Base-by-base conservation (phyloP, 805 yeast species). In the Zygoascus bituminiphila region DNA sequence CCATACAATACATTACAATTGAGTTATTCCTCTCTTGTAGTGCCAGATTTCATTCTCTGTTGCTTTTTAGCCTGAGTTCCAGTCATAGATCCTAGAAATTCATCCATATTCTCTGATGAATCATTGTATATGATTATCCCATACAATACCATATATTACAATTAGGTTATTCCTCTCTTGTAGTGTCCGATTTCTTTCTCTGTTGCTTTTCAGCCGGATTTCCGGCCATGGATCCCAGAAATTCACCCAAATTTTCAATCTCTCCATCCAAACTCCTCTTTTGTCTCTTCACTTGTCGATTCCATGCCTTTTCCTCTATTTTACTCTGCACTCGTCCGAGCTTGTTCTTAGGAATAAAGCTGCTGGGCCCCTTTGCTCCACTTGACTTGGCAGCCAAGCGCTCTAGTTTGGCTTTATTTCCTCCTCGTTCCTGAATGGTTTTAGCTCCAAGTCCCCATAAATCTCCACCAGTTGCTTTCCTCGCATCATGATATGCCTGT, bases 391-490 rank as follows among this genome's bases (percentile, higher is more conserved):
- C n/a, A n/a, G 22, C 14, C 14, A 51, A 17, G 29, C 36, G 43
- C 8, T 40, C 46, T 31, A 52, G 49, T 44, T 53, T 49, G n/a
- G 45, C 24, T 9, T 29, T 19, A 33, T 57, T 57, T 6, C 65
- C 66, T 14, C 65, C 66, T n/a, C 68, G 55, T 5, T 19, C 29
- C 44, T 62, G 66, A 24, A 71, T 73, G 2, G 78, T 70, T 61
- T 83, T 84, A 2, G 81, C 81, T 31, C 75, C 84, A 36, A 81
- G 64, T 0, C 84, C 82, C 98, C 98, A 93, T 46, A 82, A 66
- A 62, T 93, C 98, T 20, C 96, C 96, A 60, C 77, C 76, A n/a
- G 65, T 65, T 0, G 87, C 78, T 63, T 93, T 91, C 48, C 97
- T 74, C 0, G 96, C 96, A 68, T 93, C 98, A 60, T 86, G 94